These are phyloP conservation scores for Novymonas esmeraldas DNA, from an alignment of 208 protist genomes.

Conservation along the genomic window DNA sequence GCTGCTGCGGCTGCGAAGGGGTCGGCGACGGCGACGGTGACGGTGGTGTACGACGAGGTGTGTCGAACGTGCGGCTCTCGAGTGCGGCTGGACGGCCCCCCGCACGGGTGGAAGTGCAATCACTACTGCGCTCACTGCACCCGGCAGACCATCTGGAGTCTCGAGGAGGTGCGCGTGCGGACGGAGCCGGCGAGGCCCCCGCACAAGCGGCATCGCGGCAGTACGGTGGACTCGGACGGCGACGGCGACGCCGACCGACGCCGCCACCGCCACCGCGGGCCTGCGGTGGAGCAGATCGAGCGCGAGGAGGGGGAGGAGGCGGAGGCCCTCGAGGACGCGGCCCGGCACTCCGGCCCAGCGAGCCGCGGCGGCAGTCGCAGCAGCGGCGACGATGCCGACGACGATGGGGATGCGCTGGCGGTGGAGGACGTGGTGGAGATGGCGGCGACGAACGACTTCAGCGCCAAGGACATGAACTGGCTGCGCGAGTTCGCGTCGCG, in stretches of 20 bases:
- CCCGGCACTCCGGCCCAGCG: neutral
- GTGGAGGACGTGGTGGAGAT: constrained; percentile 81
- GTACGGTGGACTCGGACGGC: constrained; percentile 3
- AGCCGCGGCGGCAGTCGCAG: neutral
- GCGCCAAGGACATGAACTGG: constrained; percentile 71
- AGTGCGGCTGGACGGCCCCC: constrained; percentile 41
- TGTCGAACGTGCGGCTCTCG: constrained; percentile 67
- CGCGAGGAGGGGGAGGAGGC: constrained; percentile 12
- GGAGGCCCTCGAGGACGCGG: neutral
- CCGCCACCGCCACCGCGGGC: constrained; percentile 3
- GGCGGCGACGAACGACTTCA: constrained; percentile 78
- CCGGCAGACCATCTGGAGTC: constrained; percentile 72
- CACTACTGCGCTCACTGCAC: constrained; percentile 69
- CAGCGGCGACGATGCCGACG: constrained; percentile 14
- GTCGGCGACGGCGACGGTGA: neutral
- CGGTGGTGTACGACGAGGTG: constrained; percentile 49
- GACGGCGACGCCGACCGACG: neutral
- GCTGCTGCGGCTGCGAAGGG: neutral
- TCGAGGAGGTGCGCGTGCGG: constrained; percentile 42
- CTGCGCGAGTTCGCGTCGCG: constrained; percentile 60
- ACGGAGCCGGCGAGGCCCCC: constrained; percentile 1
- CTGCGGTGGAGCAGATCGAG: constrained; percentile 32
- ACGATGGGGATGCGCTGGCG: constrained; percentile 56
- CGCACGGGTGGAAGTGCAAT: constrained; percentile 72
- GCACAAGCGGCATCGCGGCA: constrained; percentile 10